Evolutionary conservation across 108 stramenopile species (phyloP).

Genomic region (Nitzschia sp.): DNA sequence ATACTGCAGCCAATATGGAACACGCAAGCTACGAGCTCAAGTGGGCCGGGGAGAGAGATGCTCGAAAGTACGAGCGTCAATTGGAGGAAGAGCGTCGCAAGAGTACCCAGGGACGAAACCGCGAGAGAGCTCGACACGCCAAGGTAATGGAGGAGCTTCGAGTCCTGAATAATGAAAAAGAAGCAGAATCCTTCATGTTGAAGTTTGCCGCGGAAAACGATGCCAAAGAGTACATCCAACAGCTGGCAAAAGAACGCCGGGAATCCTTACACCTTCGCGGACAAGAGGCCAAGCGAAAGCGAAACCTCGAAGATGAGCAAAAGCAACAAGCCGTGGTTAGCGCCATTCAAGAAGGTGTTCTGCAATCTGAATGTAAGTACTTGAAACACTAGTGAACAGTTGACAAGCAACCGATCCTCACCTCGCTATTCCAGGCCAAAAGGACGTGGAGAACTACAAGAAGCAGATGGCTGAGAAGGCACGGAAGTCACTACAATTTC

Average conservation of each 20-base stretch:
- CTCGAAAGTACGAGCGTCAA: constrained; percentile 54
- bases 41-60: constrained; percentile 72
- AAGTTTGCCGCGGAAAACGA: constrained; percentile 83
- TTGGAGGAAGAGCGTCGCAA: constrained; percentile 60
- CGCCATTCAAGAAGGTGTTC: constrained; percentile 48
- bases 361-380: constrained; percentile 65
- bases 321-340: constrained; percentile 36
- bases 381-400: constrained; percentile 1
- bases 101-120: constrained; percentile 62
- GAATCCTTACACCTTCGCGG: constrained; percentile 66
- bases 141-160: constrained; percentile 75
- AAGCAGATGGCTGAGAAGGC: constrained; percentile 58
- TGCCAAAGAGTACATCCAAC: constrained; percentile 56
- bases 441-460: constrained; percentile 73
- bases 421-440: constrained; percentile 48
- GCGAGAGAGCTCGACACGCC: constrained; percentile 58
- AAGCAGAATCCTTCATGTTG: constrained; percentile 73
- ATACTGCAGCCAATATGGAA: constrained; percentile 36
- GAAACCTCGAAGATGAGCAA: constrained; percentile 65
- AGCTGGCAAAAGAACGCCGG: constrained; percentile 63
- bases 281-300: constrained; percentile 51
- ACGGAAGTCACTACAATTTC: constrained; percentile 64
- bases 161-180: constrained; percentile 60
- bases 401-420: neutral
- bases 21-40: constrained; percentile 72